These are phyloP conservation scores for Aspergillus fijiensis DNA, from an alignment of 2,329 filamentous ascomycete genomes.

Conservation along the genomic window DNA sequence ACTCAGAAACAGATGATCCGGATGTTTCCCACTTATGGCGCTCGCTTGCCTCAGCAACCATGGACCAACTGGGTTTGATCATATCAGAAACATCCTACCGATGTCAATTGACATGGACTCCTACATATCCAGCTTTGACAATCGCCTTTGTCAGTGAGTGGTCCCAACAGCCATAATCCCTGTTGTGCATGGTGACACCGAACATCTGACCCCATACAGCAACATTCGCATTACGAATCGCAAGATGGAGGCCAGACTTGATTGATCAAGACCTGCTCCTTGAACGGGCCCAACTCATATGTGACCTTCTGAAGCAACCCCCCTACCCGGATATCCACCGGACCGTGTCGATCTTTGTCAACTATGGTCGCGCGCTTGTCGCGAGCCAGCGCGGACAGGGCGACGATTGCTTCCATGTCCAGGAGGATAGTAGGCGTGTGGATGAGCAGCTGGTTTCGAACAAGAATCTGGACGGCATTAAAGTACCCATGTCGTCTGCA, in stretches of 20 bases:
- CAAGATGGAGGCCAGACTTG: constrained; percentile 34
- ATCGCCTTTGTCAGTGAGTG: constrained; percentile 39
- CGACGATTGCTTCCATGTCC: not conserved
- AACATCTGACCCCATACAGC: constrained; percentile 19
- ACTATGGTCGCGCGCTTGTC: constrained; percentile 35
- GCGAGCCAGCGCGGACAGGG: constrained; percentile 14
- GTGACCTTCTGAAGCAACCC: constrained; percentile 36
- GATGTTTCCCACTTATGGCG: constrained; percentile 32
- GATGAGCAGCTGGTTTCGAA: not conserved
- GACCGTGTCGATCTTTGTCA: constrained; percentile 39
- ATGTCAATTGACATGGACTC: constrained; percentile 35
- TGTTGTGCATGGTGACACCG: not conserved
- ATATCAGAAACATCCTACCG: constrained; percentile 35
- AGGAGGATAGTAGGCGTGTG: not conserved
- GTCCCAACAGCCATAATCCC: not conserved
- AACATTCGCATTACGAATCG: constrained; percentile 36
- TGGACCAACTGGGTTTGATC: constrained; percentile 34
- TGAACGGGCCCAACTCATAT: constrained; percentile 33
- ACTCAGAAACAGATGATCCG: constrained; percentile 22
- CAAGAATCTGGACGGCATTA: not conserved
- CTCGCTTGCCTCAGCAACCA: constrained; percentile 33
- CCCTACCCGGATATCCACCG: constrained; percentile 41
- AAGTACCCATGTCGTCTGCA: not conserved
- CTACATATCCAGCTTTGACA: constrained; percentile 36
- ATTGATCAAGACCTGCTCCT: constrained; percentile 33